A percentile compares a stretch with the other conserved stretches of the same genome.
These are phyloP conservation scores for Metschnikowia amazonensis DNA, from an alignment of 805 yeast genomes.

Conservation along the genomic window DNA sequence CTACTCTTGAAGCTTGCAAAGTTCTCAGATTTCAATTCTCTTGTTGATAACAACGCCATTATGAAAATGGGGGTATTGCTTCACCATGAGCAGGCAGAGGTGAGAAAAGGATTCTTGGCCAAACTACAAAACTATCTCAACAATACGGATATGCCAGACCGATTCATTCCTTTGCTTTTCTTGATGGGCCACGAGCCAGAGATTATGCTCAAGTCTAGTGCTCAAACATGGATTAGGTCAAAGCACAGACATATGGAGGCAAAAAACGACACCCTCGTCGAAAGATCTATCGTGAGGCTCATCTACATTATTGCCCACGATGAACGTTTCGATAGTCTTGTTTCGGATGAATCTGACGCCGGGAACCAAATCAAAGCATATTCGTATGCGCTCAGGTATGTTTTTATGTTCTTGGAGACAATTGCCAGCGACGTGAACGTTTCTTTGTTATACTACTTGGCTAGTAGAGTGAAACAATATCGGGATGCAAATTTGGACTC, in stretches of 20 bases:
- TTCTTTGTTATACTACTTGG: constrained; percentile 68
- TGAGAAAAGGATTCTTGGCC: constrained; percentile 50
- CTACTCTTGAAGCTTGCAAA: constrained; percentile 62
- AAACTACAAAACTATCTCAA: constrained; percentile 51
- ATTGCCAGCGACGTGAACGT: constrained; percentile 65
- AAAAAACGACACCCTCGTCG: constrained; percentile 48
- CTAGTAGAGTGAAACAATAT: constrained; percentile 76
- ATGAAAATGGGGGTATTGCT: constrained; percentile 53
- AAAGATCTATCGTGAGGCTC: constrained; percentile 62
- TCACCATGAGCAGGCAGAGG: constrained; percentile 61
- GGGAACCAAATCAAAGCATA: constrained; percentile 29
- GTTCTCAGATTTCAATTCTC: constrained; percentile 45
- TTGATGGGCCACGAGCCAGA: constrained; percentile 78
- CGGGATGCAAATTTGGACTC: constrained; percentile 49
- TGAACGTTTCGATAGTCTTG: constrained; percentile 51
- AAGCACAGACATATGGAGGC: constrained; percentile 39
- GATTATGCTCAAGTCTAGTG: constrained; percentile 42
- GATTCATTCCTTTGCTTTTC: constrained; percentile 63
- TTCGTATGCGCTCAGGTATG: constrained; percentile 54
- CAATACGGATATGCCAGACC: constrained; percentile 52
- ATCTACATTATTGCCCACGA: constrained; percentile 74
- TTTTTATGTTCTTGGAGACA: constrained; percentile 55
- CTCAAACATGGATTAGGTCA: constrained; percentile 70
- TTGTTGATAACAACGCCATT: constrained; percentile 51
- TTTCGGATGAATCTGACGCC: constrained; percentile 20